Evolutionary conservation across 495 filamentous ascomycete species (phyloP), one percentile per base, ranked within the genome.

Genomic region (Chaetomidium leptoderma): DNA sequence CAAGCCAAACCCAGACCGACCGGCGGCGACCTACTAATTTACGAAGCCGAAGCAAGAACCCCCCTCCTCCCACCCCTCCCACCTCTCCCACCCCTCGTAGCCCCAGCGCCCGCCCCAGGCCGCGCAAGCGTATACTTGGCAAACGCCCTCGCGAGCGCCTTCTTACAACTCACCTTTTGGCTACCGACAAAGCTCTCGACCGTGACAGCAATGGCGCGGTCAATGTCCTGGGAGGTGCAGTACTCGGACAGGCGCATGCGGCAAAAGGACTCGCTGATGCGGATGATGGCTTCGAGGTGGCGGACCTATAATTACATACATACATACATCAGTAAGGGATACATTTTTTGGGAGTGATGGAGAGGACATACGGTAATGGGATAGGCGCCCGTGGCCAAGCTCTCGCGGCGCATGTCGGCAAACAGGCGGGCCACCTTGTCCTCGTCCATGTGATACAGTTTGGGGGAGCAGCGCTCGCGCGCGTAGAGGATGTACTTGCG

Each of bases 401-500:
- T 88, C 73, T 99, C 93, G 46, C 91, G 79, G 55, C 93, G 79
- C 91, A 99, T 96, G 75, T 99, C 95, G 7, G 91, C 90, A 68
- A 96, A 99, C 3, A 99, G 78, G 40, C 91, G 80, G 14, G 95
- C 89, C 32, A 99, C 82, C 75, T 99, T 99, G 69, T 97, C 95
- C 69, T 95, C 89, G 66, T 99, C 95, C 74, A 99, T 97, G 70
- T 97, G 91, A 66, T 97, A 92, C 35, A 99, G 78, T 71, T 97
- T 97, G 32, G 95, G 95, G 57, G 81, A 79, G 73, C 90, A 95
- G 62, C 85, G 85, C 71, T 97, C 92, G 24, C 95, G 82, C 2
- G 95, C 92, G 67, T 96, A 97, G 35, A 97, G 81, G 65, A 99
- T 97, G 71, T 97, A 99, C 75, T 99, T 99, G 59, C 95, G 77